Base-by-base conservation (phyloP, 2,329 filamentous ascomycete species). In the Westerdykella aurantiaca region DNA sequence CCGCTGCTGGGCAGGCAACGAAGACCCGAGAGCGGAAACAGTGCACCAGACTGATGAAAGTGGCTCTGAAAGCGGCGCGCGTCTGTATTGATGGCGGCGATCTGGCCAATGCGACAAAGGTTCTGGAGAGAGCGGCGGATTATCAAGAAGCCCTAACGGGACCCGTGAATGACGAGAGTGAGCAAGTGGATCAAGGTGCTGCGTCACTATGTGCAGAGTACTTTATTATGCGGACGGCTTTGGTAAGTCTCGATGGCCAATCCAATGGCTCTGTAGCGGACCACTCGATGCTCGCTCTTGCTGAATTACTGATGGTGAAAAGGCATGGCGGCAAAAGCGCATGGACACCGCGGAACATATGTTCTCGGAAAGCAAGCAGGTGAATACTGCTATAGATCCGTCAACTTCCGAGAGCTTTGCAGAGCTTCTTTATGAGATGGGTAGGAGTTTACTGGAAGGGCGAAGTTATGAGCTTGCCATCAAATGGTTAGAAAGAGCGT, bases 261-360 rank as follows among this genome's bases (percentile, higher is more conserved):
- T 3, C n/a, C n/a, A 12, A 13, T 16, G 17, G 7, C n/a, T n/a
- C 16, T 5, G 11, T 3, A 18, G 9, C 3, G 14, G 7, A 6
- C 6, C 16, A 22, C 6, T 14, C 16, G 13, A 14, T 9, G 13
- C 13, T n/a, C 11, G 10, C 12, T 16, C n/a, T 22, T 22, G 13
- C 9, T 22, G 14, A 21, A 29, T 4, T 9, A 39, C 43, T 45
- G 38, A 50, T 44, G 41, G 39, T 16, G 25, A 16, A 31, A 23
- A 91, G 87, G 78, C 83, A 23, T 95, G 84, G 82, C 81, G 82
- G 54, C 82, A 89, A 58, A 74, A 79, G 34, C 79, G 83, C 34
- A 72, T 85, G 12, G 85, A 91, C 45, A 77, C 89, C 38, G 86
- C 87, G 22, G 87, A 95, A 43, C 81, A 88, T 63, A 81, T 93